phyloP scores from a whole-genome alignment of 2,329 filamentous ascomycete genomes.

The Fusarium luffae region DNA sequence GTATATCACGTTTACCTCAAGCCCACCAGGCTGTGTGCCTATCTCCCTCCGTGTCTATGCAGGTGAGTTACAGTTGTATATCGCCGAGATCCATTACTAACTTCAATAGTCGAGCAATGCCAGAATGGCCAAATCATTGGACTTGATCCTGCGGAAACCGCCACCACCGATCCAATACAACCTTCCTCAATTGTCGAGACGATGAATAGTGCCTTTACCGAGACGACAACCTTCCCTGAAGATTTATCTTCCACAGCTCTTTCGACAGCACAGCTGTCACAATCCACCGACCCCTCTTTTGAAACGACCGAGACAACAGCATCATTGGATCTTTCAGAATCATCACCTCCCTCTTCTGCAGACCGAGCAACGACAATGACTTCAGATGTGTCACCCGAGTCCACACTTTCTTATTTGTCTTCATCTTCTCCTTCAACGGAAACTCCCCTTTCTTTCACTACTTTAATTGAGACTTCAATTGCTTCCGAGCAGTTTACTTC shows the following conservation, averaged over 20 bases:
- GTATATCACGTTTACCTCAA: neutral
- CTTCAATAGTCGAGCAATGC: neutral
- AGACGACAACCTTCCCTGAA: too few relatives aligned
- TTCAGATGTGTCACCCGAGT: too few relatives aligned
- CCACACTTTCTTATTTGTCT: too few relatives aligned
- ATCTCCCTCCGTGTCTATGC: neutral
- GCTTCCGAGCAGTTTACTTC: accelerated
- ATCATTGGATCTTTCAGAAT: accelerated
- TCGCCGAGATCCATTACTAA: accelerated
- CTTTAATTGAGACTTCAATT: neutral
- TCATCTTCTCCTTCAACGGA: accelerated
- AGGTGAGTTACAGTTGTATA: accelerated
- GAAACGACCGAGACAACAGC: too few relatives aligned
- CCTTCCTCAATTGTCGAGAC: neutral
- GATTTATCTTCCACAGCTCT: too few relatives aligned
- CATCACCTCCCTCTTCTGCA: accelerated
- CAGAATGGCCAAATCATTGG: neutral
- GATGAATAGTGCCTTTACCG: accelerated
- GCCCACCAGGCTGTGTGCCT: neutral
- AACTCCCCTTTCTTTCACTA: neutral
- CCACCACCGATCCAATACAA: too few relatives aligned
- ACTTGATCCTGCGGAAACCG: neutral
- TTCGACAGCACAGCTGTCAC: too few relatives aligned
- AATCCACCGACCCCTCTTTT: too few relatives aligned
- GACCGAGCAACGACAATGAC: accelerated